Conservation (phyloP, 2,329 filamentous ascomycete genomes). For the Pyricularia sp. region DNA sequence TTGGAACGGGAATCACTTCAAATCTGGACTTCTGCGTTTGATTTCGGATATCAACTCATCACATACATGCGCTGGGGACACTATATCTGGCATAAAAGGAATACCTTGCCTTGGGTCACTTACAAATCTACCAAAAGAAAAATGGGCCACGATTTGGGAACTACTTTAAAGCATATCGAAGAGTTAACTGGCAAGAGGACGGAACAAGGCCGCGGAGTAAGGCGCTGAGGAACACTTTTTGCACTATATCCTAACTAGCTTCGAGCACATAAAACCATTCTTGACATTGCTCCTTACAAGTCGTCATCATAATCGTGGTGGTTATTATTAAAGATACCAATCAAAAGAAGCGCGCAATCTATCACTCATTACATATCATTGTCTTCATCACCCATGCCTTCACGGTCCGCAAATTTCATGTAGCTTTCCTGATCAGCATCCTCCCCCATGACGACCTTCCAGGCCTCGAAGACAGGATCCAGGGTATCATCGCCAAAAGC, state of each 20-base stretch:
- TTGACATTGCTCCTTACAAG: neutral
- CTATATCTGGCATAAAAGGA: neutral
- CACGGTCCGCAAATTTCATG: constrained; percentile 67
- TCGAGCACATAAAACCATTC: neutral
- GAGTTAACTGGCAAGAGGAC: neutral
- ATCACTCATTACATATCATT: constrained; percentile 32
- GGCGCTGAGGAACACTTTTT: neutral
- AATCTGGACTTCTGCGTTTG: neutral
- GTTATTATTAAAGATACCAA: neutral
- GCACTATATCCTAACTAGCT: neutral
- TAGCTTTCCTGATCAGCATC: constrained; percentile 39
- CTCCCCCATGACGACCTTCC: constrained; percentile 48
- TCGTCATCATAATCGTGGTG: neutral
- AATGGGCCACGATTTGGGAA: neutral
- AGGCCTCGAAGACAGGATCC: constrained; percentile 53
- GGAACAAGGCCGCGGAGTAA: neutral
- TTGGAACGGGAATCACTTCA: neutral
- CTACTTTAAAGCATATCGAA: neutral
- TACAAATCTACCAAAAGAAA: neutral
- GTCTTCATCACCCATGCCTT: constrained; percentile 45
- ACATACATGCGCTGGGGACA: neutral
- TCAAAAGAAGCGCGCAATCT: neutral
- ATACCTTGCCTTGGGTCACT: neutral
- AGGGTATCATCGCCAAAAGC: constrained; percentile 62
- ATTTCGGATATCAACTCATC: neutral